Percentiles rank a stretch among this genome's conserved stretches.
These are phyloP conservation scores for Warburgia ugandensis DNA, from an alignment of 164 flowering plant species.

Conservation along the genomic window DNA sequence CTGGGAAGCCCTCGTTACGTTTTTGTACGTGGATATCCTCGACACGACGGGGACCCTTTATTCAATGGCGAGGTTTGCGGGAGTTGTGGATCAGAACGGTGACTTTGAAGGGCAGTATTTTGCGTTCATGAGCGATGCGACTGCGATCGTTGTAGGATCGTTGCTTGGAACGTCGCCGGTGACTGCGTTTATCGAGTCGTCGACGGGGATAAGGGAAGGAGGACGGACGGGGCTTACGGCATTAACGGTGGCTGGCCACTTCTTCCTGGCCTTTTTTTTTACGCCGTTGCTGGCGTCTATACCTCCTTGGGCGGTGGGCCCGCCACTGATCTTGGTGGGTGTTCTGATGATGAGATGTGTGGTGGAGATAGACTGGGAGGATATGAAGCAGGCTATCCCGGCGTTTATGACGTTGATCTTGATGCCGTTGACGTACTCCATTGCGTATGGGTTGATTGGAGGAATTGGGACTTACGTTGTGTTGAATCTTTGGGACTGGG, in stretches of 20 bases:
- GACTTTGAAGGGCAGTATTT: slow-evolving; percentile 85
- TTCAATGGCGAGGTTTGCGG: slow-evolving; percentile 90
- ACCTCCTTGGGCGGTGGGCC: slow-evolving; percentile 96
- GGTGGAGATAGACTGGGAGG: slow-evolving; percentile 78
- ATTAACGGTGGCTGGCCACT: slow-evolving; percentile 60
- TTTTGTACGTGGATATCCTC: slow-evolving; percentile 76
- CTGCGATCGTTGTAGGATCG: slow-evolving; percentile 71
- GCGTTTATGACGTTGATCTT: slow-evolving; percentile 71
- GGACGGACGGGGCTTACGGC: slow-evolving; percentile 92
- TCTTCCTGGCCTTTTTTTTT: slow-evolving; percentile 63
- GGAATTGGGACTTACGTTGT: slow-evolving; percentile 74
- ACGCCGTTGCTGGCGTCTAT: slow-evolving; percentile 88
- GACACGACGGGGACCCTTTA: slow-evolving; percentile 83
- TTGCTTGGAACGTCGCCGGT: slow-evolving; percentile 90
- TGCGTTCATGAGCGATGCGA: slow-evolving; percentile 92
- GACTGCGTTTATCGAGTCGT: slow-evolving; percentile 74
- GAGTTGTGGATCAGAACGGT: slow-evolving; percentile 48
- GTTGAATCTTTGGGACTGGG: slow-evolving; percentile 70
- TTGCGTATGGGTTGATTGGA: slow-evolving; percentile 81
- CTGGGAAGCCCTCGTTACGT: slow-evolving; percentile 83
- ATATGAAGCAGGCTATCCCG: slow-evolving; percentile 81
- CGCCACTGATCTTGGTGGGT: slow-evolving; percentile 83
- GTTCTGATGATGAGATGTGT: slow-evolving; percentile 93
- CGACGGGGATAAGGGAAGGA: slow-evolving; percentile 88
- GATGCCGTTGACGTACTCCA: slow-evolving; percentile 85